Conservation (phyloP, 331 rosid genomes). For the Acacia pycnantha region DNA sequence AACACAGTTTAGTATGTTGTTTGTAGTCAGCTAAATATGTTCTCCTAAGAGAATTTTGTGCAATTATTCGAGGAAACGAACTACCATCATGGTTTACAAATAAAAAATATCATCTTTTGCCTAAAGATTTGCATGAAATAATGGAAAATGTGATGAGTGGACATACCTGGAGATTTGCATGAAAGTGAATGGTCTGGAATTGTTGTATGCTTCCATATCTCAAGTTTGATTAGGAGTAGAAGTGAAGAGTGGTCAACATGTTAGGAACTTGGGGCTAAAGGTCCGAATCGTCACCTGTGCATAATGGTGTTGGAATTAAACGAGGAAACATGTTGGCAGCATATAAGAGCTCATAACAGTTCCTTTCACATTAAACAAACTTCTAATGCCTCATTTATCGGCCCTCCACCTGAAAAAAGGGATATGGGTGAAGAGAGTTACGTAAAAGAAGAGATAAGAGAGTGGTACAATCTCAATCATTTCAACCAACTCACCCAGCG, state of each 20-base stretch:
- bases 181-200: not conserved
- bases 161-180: not conserved
- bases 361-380: too few species aligned
- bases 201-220: not conserved
- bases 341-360: too few species aligned
- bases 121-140: too few species aligned
- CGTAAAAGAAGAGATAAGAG: not conserved
- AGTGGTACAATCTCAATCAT: too few species aligned
- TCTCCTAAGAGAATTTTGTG: not conserved
- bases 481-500: too few species aligned
- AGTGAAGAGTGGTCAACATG: not conserved
- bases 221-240: not conserved
- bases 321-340: too few species aligned
- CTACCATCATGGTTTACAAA: not conserved
- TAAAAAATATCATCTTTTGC: not conserved
- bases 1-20: too few species aligned
- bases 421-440: not conserved
- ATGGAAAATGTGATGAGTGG: not conserved
- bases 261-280: accelerated
- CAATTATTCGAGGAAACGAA: not conserved
- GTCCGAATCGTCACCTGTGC: not conserved
- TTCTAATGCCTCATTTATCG: not conserved
- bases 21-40: not conserved
- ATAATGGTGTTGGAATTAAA: too few species aligned
- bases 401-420: not conserved